Base-by-base conservation (phyloP, 805 yeast genomes). In the Ogataea siamensis region DNA sequence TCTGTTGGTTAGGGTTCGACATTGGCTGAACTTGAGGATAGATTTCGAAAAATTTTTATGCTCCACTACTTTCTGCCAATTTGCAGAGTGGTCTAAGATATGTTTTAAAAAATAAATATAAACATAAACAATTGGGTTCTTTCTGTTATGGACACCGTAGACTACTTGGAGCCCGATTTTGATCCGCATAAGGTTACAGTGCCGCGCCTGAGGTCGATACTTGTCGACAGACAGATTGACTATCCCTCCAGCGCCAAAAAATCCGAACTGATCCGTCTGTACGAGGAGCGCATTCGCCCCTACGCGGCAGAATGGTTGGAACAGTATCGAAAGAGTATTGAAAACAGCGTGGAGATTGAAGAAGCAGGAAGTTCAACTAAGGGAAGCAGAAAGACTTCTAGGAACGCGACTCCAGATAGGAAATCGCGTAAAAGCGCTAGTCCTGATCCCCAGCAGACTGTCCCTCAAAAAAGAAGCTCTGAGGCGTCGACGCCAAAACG, bases 181-280 rank as follows among this genome's bases (percentile, higher is more conserved):
- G 80, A 87, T 55, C 83, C 91, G 5, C 63, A 70, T 17, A 64
- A 70, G 26, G 64, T 83, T 47, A 83, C 78, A 35, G 80, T 86
- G 15, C 77, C 88, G 3, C 77, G 84, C 42, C 67, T 91, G 54
- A 73, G 93, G 51, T 72, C 78, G 15, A 70, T 87, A 15, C 66
- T 91, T 37, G 60, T 68, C 9, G 80, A 75, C 39, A 74, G 87
- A 54, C 70, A 74, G n/a, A 67, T 89, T n/a, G 58, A 62, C 2
- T 80, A 70, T 54, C 71, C 83, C 0, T 65, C 83, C 1, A 66
- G 72, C 31, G 81, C 88, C 5, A 85, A 80, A 55, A 91, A 91
- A 58, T 62, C 74, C 5, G 78, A 76, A 9, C 67, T 88, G 41
- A 60, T 87, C 2, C 62, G 64, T n/a, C 52, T 82, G n/a, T 86